Evolutionary conservation across 768 basidiomycete species (phyloP).

Genomic region (Paxillus involutus): DNA sequence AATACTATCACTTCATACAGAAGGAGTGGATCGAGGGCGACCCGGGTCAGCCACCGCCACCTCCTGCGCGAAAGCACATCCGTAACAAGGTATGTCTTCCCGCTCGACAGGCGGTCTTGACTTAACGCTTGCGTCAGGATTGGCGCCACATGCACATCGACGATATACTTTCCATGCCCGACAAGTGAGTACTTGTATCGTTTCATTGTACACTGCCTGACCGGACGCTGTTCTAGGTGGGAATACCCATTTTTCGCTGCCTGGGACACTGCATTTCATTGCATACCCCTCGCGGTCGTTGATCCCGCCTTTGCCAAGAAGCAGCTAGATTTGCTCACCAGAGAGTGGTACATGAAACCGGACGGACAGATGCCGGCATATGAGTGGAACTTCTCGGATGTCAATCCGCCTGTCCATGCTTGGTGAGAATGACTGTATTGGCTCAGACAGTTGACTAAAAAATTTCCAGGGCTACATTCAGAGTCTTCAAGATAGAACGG

Average conservation of each 20-base stretch:
- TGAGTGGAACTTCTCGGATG: slow-evolving; percentile 99
- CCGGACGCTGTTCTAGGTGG: slow-evolving; percentile 54
- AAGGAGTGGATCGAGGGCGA: slow-evolving; percentile 97
- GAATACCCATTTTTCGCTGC: slow-evolving; percentile 99
- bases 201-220: neutral
- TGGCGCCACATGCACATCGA: slow-evolving; percentile 97
- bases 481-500: slow-evolving; percentile 98
- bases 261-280: slow-evolving; percentile 99
- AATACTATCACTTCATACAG: slow-evolving; percentile 95
- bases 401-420: slow-evolving; percentile 98
- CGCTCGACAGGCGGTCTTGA: neutral
- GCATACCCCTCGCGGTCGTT: slow-evolving; percentile 94
- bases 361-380: slow-evolving; percentile 99
- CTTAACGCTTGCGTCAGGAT: slow-evolving; percentile 47
- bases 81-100: slow-evolving; percentile 67
- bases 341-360: slow-evolving; percentile 99
- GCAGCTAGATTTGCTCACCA: slow-evolving; percentile 91
- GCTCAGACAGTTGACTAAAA: neutral
- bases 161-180: slow-evolving; percentile 98
- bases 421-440: slow-evolving; percentile 53
- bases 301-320: slow-evolving; percentile 97
- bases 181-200: slow-evolving; percentile 62
- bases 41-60: slow-evolving; percentile 91
- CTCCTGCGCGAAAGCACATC: slow-evolving; percentile 80
- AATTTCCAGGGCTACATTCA: slow-evolving; percentile 82